A percentile compares a stretch with the other conserved stretches of the same genome.
These are phyloP conservation scores for Ogataea trehaloabstinens DNA, from an alignment of 805 yeast species.

Conservation along the genomic window DNA sequence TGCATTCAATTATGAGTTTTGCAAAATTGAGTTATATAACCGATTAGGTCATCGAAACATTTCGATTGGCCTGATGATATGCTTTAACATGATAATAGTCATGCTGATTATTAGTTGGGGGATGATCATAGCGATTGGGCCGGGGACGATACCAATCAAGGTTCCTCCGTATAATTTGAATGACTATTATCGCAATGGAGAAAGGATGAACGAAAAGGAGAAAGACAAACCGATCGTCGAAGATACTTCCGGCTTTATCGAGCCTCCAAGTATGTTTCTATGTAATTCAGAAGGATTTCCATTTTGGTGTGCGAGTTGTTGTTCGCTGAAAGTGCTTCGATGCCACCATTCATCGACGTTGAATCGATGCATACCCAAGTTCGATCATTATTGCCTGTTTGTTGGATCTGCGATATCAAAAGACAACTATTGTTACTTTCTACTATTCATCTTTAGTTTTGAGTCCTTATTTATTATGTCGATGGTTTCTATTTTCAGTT, in stretches of 20 bases:
- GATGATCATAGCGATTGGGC: constrained; percentile 47
- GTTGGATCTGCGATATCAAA: constrained; percentile 72
- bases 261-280: constrained; percentile 57
- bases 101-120: constrained; percentile 42
- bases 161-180: constrained; percentile 36
- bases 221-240: constrained; percentile 6
- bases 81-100: constrained; percentile 27
- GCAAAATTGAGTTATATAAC: constrained; percentile 36
- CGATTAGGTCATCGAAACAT: constrained; percentile 36
- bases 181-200: constrained; percentile 24
- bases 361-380: constrained; percentile 60
- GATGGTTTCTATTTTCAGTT: constrained; percentile 38
- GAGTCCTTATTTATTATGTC: constrained; percentile 37
- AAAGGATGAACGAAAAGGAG: constrained; percentile 5
- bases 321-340: constrained; percentile 62
- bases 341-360: constrained; percentile 64
- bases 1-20: constrained; percentile 28
- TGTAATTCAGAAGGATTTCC: constrained; percentile 79
- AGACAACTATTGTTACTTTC: constrained; percentile 58
- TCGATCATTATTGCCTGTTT: constrained; percentile 86
- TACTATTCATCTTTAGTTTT: constrained; percentile 46
- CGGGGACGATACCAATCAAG: constrained; percentile 46
- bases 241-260: constrained; percentile 20
- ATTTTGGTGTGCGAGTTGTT: constrained; percentile 68
- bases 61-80: constrained; percentile 33